Evolutionary conservation across 2,329 filamentous ascomycete species (phyloP).

Genomic region (Coniochaeta ligniaria): DNA sequence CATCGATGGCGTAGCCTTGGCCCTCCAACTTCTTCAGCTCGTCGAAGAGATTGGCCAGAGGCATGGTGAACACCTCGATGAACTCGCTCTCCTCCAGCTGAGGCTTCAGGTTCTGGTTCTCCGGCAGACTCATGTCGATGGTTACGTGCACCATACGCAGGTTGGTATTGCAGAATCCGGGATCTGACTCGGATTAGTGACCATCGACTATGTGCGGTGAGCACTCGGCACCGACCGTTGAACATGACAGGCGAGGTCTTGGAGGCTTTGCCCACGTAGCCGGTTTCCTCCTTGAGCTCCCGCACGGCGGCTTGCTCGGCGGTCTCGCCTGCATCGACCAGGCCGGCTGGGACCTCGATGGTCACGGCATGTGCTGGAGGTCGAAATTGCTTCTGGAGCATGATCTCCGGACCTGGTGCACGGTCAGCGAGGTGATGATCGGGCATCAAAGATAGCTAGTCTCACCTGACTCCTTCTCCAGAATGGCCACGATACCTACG

Average conservation of each 20-base stretch:
- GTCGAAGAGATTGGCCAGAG: slow-evolving; percentile 55
- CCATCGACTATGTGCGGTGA: neutral
- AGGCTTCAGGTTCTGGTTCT: slow-evolving; percentile 63
- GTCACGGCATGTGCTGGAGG: slow-evolving; percentile 52
- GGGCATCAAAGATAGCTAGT: neutral
- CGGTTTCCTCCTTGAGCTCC: slow-evolving; percentile 61
- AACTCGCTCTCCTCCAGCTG: slow-evolving; percentile 75
- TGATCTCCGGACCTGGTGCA: slow-evolving; percentile 38
- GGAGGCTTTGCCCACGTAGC: slow-evolving; percentile 48
- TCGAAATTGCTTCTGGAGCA: slow-evolving; percentile 62
- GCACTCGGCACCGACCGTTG: slow-evolving; percentile 32
- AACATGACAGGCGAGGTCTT: slow-evolving; percentile 61
- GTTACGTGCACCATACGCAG: slow-evolving; percentile 64
- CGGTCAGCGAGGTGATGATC: neutral
- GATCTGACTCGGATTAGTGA: slow-evolving; percentile 31
- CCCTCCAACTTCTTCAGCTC: slow-evolving; percentile 60
- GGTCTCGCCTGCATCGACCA: slow-evolving; percentile 56
- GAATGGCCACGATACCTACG: slow-evolving; percentile 65
- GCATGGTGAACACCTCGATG: slow-evolving; percentile 70
- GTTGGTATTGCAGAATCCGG: slow-evolving; percentile 61
- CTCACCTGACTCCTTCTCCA: slow-evolving; percentile 43
- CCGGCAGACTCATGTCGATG: slow-evolving; percentile 61
- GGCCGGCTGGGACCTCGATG: slow-evolving; percentile 59
- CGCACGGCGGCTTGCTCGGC: slow-evolving; percentile 54
- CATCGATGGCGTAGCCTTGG: slow-evolving; percentile 72